These are phyloP conservation scores for Cubamyces lactineus DNA, from an alignment of 768 basidiomycete genomes.

Conservation along the genomic window DNA sequence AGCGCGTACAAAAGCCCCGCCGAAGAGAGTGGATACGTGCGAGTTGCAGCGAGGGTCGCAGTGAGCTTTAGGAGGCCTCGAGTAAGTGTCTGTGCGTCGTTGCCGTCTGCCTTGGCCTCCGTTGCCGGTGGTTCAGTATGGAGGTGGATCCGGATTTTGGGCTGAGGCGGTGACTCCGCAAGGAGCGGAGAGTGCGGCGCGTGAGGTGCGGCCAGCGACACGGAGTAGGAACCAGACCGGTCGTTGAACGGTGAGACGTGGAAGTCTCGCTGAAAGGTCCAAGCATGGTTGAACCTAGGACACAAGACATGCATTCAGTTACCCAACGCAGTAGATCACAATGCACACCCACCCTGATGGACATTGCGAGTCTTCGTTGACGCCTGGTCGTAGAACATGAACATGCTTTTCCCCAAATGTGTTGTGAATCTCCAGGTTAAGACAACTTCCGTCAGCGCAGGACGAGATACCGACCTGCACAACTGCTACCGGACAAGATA, in stretches of 20 bases:
- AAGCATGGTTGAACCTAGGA: constrained; percentile 60
- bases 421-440: constrained; percentile 59
- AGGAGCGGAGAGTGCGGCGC: constrained; percentile 31
- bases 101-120: constrained; percentile 31
- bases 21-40: constrained; percentile 44
- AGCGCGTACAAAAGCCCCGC: constrained; percentile 45
- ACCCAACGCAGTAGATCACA: neutral
- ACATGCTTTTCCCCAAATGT: constrained; percentile 74
- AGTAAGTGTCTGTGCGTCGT: constrained; percentile 17
- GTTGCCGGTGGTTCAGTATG: neutral
- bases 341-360: constrained; percentile 34
- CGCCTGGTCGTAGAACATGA: constrained; percentile 53
- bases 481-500: neutral
- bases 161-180: constrained; percentile 35
- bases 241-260: constrained; percentile 83
- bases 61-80: constrained; percentile 52
- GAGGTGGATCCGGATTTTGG: constrained; percentile 44
- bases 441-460: neutral
- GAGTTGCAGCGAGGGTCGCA: constrained; percentile 45
- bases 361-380: constrained; percentile 45
- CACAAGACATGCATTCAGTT: neutral
- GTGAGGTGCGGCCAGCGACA: constrained; percentile 55
- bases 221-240: constrained; percentile 63
- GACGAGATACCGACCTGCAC: neutral
- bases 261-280: constrained; percentile 69